Base-by-base conservation (phyloP, 495 filamentous ascomycete species). In the Xylaria scruposa region DNA sequence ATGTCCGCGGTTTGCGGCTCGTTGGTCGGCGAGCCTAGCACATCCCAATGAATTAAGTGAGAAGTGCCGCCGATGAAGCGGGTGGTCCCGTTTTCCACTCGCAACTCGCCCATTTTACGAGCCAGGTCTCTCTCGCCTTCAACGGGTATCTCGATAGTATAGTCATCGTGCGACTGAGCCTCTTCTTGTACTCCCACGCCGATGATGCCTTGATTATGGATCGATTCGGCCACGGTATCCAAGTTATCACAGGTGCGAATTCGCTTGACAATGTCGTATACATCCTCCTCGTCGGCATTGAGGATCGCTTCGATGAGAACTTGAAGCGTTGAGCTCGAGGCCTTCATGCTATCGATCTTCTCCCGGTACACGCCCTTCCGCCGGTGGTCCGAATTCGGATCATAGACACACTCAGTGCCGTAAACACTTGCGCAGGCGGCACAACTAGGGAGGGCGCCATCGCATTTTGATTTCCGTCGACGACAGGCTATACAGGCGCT, bases 331-430 rank as follows among this genome's bases (percentile, higher is more conserved):
- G 93, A 93, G 77, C 93, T 95, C 67, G 88, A 88, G 24, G 94
- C 95, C 77, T 95, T 93, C 76, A 95, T 87, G 74, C 91, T 93
- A 80, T 97, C 94, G 59, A 94, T 91, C 80, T 97, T 94, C 80
- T 97, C 94, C 80, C 94, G 95, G 80, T 97, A 98, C 12, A 98
- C 96, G 61, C 96, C 96, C 79, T 98, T 99, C 21, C 96, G 90
- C 59, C 96, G 92, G 78, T 97, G 94, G 80, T 99, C 96, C 68
- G 93, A 96, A 77, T 93, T 97, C 7, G 94, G 96, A 78, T 98
- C 97, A 85, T 98, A 99, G 63, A 97, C 85, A 81, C 94, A 94
- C 73, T 91, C 90, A 53, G 96, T 98, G 71, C 95, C 92, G 77
- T 99, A 99, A 51, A 99, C 97, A 59, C 94, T 97, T 31, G 93